A percentile compares a stretch with the other conserved stretches of the same genome.
phyloP scores from a whole-genome alignment of 257 asterid genomes.

The Capsicum rhomboideum region DNA sequence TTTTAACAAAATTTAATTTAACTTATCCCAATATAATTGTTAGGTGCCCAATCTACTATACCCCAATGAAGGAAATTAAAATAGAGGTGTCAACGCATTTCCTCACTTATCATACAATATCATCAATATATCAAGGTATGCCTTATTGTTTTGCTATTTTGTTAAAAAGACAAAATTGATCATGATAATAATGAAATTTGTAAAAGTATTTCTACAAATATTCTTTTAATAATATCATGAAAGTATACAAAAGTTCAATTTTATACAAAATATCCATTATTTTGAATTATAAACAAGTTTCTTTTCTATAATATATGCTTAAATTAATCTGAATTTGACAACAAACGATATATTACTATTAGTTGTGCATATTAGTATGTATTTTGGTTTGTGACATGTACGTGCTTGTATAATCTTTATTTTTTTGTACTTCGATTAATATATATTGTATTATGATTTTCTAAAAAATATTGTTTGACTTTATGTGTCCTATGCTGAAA shows the following conservation, averaged over 20 bases:
- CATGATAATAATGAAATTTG: not conserved
- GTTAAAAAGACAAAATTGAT: not conserved
- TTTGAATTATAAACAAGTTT: not conserved
- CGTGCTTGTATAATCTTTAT: no score
- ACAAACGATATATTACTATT: not conserved
- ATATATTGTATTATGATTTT: no score
- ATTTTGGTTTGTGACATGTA: no score
- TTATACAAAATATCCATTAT: not conserved
- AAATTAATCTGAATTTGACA: no score
- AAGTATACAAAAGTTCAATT: not conserved
- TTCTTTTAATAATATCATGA: not conserved
- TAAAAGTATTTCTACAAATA: not conserved
- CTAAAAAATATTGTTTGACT: no score
- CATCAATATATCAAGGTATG: not conserved
- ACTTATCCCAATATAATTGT: not conserved
- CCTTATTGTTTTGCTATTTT: not conserved
- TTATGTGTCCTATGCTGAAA: no score
- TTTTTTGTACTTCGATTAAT: no score
- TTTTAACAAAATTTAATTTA: not conserved
- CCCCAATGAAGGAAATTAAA: conserved; percentile 36
- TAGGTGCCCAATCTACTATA: conserved; percentile 71
- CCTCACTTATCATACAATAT: not conserved
- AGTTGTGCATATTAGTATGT: not conserved
- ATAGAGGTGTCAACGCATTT: not conserved
- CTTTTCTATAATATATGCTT: not conserved